Evolutionary conservation across 2,329 filamentous ascomycete species (phyloP), one percentile per base, ranked within the genome.

Genomic region (Metarhizium guizhouense): DNA sequence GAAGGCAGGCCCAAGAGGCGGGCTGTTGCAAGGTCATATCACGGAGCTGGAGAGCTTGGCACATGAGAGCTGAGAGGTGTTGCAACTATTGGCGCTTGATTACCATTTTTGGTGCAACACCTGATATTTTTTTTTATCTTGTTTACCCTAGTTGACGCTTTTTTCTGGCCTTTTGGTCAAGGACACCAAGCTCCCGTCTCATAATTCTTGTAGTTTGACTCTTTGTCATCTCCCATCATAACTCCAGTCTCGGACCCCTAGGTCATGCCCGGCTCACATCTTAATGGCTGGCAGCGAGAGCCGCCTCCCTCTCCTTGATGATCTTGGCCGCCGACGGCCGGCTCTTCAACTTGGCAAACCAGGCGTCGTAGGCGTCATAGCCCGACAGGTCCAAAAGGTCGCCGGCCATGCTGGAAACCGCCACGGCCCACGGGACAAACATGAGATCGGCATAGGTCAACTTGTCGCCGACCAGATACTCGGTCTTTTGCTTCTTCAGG

Each of bases 381-480:
- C 47, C 36, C 2, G 54, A 40, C 38, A 56, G 7, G 13, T 55
- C n/a, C 8, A 51, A 8, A 11, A 16, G 6, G 14, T 29, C 49
- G 8, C 42, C 36, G 6, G 16, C 36, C 11, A 56, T 6, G 3
- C n/a, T 6, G 6, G 32, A 18, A 6, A 58, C 32, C 0, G n/a
- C 42, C 3, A 53, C 8, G n/a, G 56, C 56, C 56, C 59, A 65
- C 3, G 62, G 59, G 3, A 65, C 49, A 47, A 65, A 65, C 54
- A 64, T 63, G 32, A 64, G 42, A n/a, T 65, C 64, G 6, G 63
- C 64, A 42, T 64, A 65, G 1, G 61, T 62, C n/a, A 62, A 3
- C 52, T 57, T 61, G 29, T 60, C 55, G 20, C 61, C 62, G 5
- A 64, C 58, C 32, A 67, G 57, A 34, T 60, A 65, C 25, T 59